Evolutionary conservation across 192 early-diverging fungal genomes (phyloP).

Genomic region (Backusella sp.): DNA sequence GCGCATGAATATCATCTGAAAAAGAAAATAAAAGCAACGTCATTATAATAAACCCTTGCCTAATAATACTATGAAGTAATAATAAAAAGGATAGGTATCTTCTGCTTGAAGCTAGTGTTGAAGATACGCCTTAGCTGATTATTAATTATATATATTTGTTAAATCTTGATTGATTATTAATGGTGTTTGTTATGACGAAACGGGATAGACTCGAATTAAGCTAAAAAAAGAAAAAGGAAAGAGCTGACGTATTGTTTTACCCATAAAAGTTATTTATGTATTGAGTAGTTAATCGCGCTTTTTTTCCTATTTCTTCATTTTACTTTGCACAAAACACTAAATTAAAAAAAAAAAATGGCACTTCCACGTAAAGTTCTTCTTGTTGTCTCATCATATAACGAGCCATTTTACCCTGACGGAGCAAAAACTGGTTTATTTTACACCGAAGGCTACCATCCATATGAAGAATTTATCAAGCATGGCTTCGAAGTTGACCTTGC

Average conservation of each 20-base stretch:
- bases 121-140: background rate
- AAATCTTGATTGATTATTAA: slow-evolving; percentile 1
- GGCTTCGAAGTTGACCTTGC: slow-evolving; percentile 55
- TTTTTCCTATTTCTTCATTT: background rate
- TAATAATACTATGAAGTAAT: too few species aligned
- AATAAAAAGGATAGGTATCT: too few species aligned
- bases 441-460: slow-evolving; percentile 54
- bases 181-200: background rate
- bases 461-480: slow-evolving; percentile 36
- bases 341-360: slow-evolving; percentile 3
- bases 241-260: background rate
- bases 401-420: slow-evolving; percentile 52
- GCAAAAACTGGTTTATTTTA: slow-evolving; percentile 53
- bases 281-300: background rate
- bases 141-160: too few species aligned
- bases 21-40: too few species aligned
- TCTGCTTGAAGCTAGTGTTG: too few species aligned
- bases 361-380: slow-evolving; percentile 50
- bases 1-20: too few species aligned
- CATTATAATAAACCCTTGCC: too few species aligned
- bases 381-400: slow-evolving; percentile 49
- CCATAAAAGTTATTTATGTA: background rate
- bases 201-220: background rate
- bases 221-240: background rate
- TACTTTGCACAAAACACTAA: background rate